phyloP scores from a whole-genome alignment of 1,139 yeast genomes.

The Protomyces pachydermus region DNA sequence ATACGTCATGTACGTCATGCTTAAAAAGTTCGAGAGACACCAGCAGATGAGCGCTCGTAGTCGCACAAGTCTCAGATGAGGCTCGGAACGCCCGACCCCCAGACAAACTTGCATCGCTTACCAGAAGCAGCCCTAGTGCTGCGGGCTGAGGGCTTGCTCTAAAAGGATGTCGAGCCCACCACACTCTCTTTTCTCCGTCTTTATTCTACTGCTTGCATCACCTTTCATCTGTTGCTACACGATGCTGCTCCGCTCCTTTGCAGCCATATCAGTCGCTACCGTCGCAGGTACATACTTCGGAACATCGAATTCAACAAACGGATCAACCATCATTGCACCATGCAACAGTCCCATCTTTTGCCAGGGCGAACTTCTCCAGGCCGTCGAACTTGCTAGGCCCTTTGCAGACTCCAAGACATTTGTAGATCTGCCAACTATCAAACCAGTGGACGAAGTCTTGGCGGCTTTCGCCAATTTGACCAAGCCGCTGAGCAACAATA shows the following conservation, averaged over 20 bases:
- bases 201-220: neutral
- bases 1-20: too few relatives aligned
- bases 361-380: conserved; percentile 19
- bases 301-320: neutral
- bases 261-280: neutral
- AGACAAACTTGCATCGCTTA: too few relatives aligned
- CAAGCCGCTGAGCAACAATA: conserved; percentile 4
- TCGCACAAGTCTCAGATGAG: too few relatives aligned
- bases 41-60: too few relatives aligned
- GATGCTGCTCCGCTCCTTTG: neutral
- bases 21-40: too few relatives aligned
- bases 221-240: neutral
- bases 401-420: conserved; percentile 25
- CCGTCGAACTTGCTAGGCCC: conserved; percentile 22
- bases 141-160: too few relatives aligned
- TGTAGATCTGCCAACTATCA: conserved; percentile 25
- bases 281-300: neutral
- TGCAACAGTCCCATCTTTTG: conserved; percentile 26
- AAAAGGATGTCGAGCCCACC: too few relatives aligned
- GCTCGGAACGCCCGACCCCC: too few relatives aligned
- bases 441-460: conserved; percentile 20
- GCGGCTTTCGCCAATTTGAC: conserved; percentile 5
- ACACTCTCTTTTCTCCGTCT: too few relatives aligned
- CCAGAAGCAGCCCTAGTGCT: too few relatives aligned
- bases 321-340: conserved; percentile 4